These are phyloP conservation scores for Aspergillus haitiensis DNA, from an alignment of 495 filamentous ascomycete genomes.

Conservation along the genomic window DNA sequence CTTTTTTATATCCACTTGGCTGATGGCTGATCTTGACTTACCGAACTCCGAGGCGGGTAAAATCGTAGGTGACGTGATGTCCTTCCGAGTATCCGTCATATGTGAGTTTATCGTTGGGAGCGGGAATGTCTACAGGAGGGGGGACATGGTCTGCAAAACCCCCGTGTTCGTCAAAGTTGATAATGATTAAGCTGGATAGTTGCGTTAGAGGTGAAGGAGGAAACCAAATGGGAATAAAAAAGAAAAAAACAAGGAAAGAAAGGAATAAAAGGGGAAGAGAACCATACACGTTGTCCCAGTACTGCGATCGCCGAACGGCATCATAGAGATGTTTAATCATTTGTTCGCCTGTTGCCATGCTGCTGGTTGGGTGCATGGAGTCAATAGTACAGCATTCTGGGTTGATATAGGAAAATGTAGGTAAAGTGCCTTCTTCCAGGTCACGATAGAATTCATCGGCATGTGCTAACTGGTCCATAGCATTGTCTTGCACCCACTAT, in stretches of 20 bases:
- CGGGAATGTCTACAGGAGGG: conserved; percentile 41
- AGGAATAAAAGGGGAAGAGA: background rate
- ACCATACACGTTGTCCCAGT: conserved; percentile 45
- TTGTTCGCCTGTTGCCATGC: conserved; percentile 45
- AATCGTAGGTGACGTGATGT: conserved; percentile 41
- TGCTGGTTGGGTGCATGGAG: conserved; percentile 47
- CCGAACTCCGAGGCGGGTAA: conserved; percentile 48
- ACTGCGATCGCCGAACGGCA: conserved; percentile 42
- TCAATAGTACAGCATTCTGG: conserved; percentile 48
- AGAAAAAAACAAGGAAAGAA: background rate
- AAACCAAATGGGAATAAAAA: background rate
- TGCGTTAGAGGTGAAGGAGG: background rate
- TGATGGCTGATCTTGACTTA: conserved; percentile 12
- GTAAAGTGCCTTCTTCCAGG: conserved; percentile 44
- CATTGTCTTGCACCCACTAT: conserved; percentile 42
- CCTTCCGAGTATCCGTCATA: conserved; percentile 42
- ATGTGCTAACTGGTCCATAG: conserved; percentile 39
- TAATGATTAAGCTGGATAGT: conserved; percentile 38
- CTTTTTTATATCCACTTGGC: background rate
- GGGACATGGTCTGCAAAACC: conserved; percentile 50
- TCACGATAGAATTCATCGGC: conserved; percentile 47
- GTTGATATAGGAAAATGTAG: conserved; percentile 50
- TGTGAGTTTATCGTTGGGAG: conserved; percentile 37
- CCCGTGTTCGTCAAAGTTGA: conserved; percentile 53
- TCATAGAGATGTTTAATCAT: conserved; percentile 52